Evolutionary conservation across 1,139 yeast species (phyloP).

Genomic region (Diutina pseudorugosa): DNA sequence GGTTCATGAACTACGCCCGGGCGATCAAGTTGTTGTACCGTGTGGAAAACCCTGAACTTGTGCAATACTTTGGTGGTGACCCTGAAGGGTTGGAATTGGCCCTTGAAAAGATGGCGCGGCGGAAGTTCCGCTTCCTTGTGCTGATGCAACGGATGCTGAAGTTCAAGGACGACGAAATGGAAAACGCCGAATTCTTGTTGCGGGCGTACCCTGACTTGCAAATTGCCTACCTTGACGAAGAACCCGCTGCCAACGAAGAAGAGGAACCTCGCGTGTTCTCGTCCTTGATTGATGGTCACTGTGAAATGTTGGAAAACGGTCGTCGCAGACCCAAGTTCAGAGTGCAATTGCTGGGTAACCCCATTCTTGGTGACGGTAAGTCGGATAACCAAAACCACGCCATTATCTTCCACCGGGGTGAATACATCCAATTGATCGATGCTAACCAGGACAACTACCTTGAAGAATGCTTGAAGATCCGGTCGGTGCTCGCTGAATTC

Average conservation of each 20-base stretch:
- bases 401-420: constrained; percentile 95
- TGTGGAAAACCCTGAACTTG: constrained; percentile 98
- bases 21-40: constrained; percentile 95
- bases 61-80: constrained; percentile 96
- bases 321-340: constrained; percentile 98
- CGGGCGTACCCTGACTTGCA: constrained; percentile 98
- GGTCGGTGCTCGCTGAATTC: constrained; percentile 95
- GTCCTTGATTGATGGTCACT: constrained; percentile 92
- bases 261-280: constrained; percentile 97
- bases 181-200: constrained; percentile 92
- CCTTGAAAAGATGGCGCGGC: constrained; percentile 97
- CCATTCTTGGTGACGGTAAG: constrained; percentile 98
- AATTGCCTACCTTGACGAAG: constrained; percentile 97
- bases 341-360: constrained; percentile 96
- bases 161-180: constrained; percentile 95
- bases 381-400: constrained; percentile 98
- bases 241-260: constrained; percentile 77
- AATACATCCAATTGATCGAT: constrained; percentile 93
- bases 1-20: constrained; percentile 98
- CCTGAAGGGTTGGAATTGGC: constrained; percentile 94
- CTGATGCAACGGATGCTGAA: constrained; percentile 98
- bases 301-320: constrained; percentile 89
- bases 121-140: constrained; percentile 94
- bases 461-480: constrained; percentile 96
- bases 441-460: constrained; percentile 97